Percentiles rank a stretch among this genome's conserved stretches.
These are phyloP conservation scores for Cylindrotheca fusiformis DNA, from an alignment of 108 stramenopile genomes.

Conservation along the genomic window DNA sequence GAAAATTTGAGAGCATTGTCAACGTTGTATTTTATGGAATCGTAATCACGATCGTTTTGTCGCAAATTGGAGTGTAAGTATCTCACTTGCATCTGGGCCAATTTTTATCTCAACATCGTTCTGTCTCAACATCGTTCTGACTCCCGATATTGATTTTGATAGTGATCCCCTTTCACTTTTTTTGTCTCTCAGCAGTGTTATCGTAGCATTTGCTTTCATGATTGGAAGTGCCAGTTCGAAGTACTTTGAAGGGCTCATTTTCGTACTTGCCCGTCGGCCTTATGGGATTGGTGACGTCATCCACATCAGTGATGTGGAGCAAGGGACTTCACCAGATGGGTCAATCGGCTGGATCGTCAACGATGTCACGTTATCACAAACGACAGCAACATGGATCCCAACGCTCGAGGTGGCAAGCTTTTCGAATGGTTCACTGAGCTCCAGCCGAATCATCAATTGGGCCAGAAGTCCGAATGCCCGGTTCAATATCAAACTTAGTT, in stretches of 20 bases:
- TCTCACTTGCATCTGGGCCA: too few species aligned
- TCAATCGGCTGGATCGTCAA: conserved; percentile 59
- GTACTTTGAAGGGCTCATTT: conserved; percentile 52
- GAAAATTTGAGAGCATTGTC: conserved; percentile 34
- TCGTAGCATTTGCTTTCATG: conserved; percentile 39
- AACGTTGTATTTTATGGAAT: conserved; percentile 57
- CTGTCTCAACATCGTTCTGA: too few species aligned
- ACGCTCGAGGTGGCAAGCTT: conserved; percentile 69
- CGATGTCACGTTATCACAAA: conserved; percentile 55
- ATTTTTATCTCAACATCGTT: too few species aligned
- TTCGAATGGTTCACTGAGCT: conserved; percentile 63
- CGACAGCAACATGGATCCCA: conserved; percentile 50
- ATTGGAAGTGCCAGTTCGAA: conserved; percentile 37
- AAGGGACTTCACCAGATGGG: conserved; percentile 10
- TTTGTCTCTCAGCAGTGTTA: conserved; percentile 27
- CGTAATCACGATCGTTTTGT: conserved; percentile 35
- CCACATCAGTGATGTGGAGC: conserved; percentile 31
- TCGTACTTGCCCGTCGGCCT: conserved; percentile 61
- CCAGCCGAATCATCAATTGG: conserved; percentile 67
- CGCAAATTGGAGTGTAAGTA: conserved; percentile 34
- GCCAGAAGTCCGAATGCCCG: conserved; percentile 63
- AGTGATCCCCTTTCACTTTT: conserved; percentile 44
- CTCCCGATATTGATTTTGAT: too few species aligned
- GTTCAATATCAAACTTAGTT: conserved; percentile 46
- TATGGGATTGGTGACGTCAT: conserved; percentile 83